Percentiles rank a stretch among this genome's conserved stretches.
Conservation (phyloP, 345 rosid species). For the Fremontodendron californicum region DNA sequence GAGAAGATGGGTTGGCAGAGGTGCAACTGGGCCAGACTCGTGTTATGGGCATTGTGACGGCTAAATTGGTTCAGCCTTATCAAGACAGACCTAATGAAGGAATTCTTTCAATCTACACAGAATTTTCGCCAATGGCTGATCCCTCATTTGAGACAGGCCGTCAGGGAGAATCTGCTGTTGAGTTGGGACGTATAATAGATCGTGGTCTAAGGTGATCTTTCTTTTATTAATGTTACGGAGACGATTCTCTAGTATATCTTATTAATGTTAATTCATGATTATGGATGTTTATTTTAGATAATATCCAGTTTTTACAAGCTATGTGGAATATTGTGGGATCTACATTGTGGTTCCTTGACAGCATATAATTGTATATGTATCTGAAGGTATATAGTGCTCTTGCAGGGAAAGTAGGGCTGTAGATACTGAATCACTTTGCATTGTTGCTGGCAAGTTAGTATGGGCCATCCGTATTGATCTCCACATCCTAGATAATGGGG, state of each 20-base stretch:
- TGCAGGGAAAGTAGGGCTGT: slow-evolving; percentile 98
- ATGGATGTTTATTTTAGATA: neutral
- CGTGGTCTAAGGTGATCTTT: slow-evolving; percentile 78
- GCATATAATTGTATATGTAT: neutral
- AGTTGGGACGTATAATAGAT: slow-evolving; percentile 81
- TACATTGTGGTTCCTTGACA: neutral
- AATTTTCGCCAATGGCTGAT: slow-evolving; percentile 97
- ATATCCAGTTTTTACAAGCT: neutral
- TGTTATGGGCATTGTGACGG: slow-evolving; percentile 78
- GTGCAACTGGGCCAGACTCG: slow-evolving; percentile 95
- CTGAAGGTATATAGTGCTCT: slow-evolving; percentile 17
- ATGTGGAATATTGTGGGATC: neutral
- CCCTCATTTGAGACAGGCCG: slow-evolving; percentile 95
- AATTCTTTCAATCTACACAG: slow-evolving; percentile 69
- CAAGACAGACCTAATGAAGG: slow-evolving; percentile 91
- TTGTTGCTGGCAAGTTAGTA: slow-evolving; percentile 82
- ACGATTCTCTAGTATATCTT: neutral
- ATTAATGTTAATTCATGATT: neutral
- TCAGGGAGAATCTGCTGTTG: slow-evolving; percentile 83
- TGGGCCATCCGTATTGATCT: slow-evolving; percentile 94
- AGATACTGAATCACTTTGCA: slow-evolving; percentile 92
- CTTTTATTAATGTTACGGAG: neutral
- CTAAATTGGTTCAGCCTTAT: slow-evolving; percentile 84
- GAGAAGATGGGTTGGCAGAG: slow-evolving; percentile 92
- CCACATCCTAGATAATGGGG: slow-evolving; percentile 93